These are phyloP conservation scores for Coemansia sp. DNA, from an alignment of 192 early-diverging fungal species.

Conservation along the genomic window DNA sequence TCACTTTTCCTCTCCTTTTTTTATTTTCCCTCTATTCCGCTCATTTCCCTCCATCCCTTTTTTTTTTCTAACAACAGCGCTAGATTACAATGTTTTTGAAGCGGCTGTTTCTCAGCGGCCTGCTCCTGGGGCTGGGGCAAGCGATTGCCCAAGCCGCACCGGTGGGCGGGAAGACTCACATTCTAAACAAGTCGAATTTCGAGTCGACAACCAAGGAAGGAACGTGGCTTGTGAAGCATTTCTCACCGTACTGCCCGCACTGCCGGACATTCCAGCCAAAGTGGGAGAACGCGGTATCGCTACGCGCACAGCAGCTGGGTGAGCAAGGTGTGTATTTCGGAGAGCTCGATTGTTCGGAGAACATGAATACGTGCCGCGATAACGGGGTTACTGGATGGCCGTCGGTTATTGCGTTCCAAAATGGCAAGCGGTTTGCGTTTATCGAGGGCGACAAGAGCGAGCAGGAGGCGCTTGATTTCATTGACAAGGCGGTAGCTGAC, in stretches of 20 bases:
- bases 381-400: slow-evolving; percentile 62
- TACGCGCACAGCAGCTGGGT: slow-evolving; percentile 22
- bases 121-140: slow-evolving; percentile 15
- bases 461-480: slow-evolving; percentile 19
- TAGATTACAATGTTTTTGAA: slow-evolving; percentile 22
- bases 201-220: slow-evolving; percentile 47
- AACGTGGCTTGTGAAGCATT: slow-evolving; percentile 82
- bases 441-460: slow-evolving; percentile 36
- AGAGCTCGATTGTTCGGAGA: slow-evolving; percentile 66
- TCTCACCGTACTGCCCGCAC: slow-evolving; percentile 81
- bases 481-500: slow-evolving; percentile 14
- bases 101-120: slow-evolving; percentile 10
- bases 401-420: slow-evolving; percentile 56
- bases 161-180: slow-evolving; percentile 47
- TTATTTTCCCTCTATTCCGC: background rate
- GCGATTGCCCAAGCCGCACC: slow-evolving; percentile 27
- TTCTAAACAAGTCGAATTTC: slow-evolving; percentile 52
- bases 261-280: slow-evolving; percentile 78
- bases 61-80: background rate
- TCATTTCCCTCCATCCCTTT: background rate
- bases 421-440: slow-evolving; percentile 14
- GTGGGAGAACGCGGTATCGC: slow-evolving; percentile 66
- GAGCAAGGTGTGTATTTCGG: slow-evolving; percentile 63
- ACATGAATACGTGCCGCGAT: slow-evolving; percentile 62
- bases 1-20: background rate